Evolutionary conservation across 2,329 filamentous ascomycete species (phyloP).

Genomic region (Bertia moriformis): DNA sequence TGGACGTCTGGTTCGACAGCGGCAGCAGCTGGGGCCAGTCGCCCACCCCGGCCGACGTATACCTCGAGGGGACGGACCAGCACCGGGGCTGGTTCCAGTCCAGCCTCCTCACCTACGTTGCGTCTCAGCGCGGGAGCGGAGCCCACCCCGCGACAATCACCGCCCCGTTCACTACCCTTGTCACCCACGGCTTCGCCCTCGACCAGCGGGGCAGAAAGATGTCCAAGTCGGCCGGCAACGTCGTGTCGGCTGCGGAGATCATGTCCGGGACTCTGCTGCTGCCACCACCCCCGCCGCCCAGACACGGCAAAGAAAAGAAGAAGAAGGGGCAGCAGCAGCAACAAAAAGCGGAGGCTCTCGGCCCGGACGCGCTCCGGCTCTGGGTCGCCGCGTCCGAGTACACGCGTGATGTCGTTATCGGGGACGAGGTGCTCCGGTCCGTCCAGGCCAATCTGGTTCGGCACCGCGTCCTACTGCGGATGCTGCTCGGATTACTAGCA

Average conservation of each 20-base stretch:
- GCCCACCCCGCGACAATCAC: constrained; percentile 17
- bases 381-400: constrained; percentile 91
- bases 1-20: constrained; percentile 99
- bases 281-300: no score
- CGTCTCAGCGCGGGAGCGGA: constrained; percentile 31
- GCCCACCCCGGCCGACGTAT: constrained; percentile 58
- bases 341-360: constrained; percentile 52
- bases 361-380: constrained; percentile 72
- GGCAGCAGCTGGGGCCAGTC: constrained; percentile 76
- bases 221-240: constrained; percentile 96
- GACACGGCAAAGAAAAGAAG: constrained; percentile 45
- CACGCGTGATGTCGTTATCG: constrained; percentile 72
- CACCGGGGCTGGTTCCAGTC: constrained; percentile 99
- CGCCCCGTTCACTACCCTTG: constrained; percentile 74
- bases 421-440: constrained; percentile 60
- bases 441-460: constrained; percentile 69
- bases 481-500: constrained; percentile 66
- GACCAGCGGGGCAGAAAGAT: constrained; percentile 89
- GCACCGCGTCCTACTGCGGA: constrained; percentile 78
- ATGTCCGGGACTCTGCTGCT: constrained; percentile 69
- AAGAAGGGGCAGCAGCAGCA: constrained; percentile 24
- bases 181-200: constrained; percentile 90
- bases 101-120: constrained; percentile 74
- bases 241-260: constrained; percentile 66
- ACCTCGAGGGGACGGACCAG: constrained; percentile 87